phyloP scores from a whole-genome alignment of 2,329 filamentous ascomycete species.

The Trichoderma hamatum region DNA sequence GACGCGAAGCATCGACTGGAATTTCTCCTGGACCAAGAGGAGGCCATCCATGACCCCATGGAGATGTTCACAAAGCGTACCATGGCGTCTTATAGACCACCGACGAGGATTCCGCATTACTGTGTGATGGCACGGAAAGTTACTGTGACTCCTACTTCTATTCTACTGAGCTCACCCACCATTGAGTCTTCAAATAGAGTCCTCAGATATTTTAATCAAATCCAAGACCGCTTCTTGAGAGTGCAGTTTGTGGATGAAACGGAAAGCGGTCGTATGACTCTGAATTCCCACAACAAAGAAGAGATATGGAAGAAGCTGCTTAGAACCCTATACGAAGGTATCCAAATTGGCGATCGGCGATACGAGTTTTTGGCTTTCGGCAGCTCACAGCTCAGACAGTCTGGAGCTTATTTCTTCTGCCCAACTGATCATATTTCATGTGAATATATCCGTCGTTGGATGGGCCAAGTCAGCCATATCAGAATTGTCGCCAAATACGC shows the following conservation, averaged over 20 bases:
- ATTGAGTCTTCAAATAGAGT: conserved; percentile 90
- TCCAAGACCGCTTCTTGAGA: conserved; percentile 79
- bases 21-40: conserved; percentile 67
- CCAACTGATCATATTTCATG: conserved; percentile 68
- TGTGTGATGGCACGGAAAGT: conserved; percentile 77
- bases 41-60: conserved; percentile 69
- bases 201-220: conserved; percentile 69
- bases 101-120: conserved; percentile 65
- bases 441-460: conserved; percentile 77
- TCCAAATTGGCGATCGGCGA: conserved; percentile 76
- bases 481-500: conserved; percentile 85
- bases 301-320: conserved; percentile 75
- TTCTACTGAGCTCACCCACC: conserved; percentile 75
- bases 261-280: conserved; percentile 57
- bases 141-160: conserved; percentile 79
- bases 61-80: conserved; percentile 64
- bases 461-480: conserved; percentile 85
- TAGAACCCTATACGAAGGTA: conserved; percentile 73
- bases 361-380: conserved; percentile 94
- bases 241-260: conserved; percentile 89
- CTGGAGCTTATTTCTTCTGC: conserved; percentile 91
- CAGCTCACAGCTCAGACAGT: conserved; percentile 91
- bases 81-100: conserved; percentile 51
- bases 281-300: conserved; percentile 60
- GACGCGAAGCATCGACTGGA: conserved; percentile 72